Base-by-base conservation (phyloP, 2,329 filamentous ascomycete species). In the Apiospora aurea region DNA sequence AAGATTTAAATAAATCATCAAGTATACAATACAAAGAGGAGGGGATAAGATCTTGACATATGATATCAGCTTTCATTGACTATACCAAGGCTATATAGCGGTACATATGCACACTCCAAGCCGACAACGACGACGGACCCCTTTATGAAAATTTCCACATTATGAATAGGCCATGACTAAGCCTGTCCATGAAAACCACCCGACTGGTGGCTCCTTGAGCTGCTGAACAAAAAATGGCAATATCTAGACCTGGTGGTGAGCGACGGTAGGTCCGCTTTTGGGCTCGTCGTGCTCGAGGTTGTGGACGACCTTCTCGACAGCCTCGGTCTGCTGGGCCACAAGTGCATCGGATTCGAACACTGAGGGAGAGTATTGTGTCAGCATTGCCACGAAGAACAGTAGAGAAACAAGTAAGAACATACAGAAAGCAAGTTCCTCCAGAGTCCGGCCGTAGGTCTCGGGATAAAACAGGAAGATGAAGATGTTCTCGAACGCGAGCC, bases 401-500 rank as follows among this genome's bases (percentile, higher is more conserved):
- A 21, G 41, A 1, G 26, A 4, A 3, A 66, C 18, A 8, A 46
- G 38, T 34, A 8, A 18, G 14, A 7, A 81, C 83, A 76, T 80
- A 84, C 82, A 75, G 76, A 85, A 84, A 1, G 82, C 75, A 66
- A 85, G 77, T 69, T 96, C 94, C 83, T 96, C 93, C 34, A 96
- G 85, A 70, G 93, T 91, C 71, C 95, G 88, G 73, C 94, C 94
- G 73, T 92, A 92, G 0, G 94, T 97, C 83, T 97, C 94, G 13
- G 94, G 94, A 80, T 96, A 97, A 74, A 95, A 87, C 81, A 95
- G 93, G 82, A 91, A 96, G 69, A 96, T 92, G 90, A 82, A 75
- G 38, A 67, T 70, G 53, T 85, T 79, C 75, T 86, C 83, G 47
- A 85, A 82, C 1, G 78, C 77, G 16, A 86, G 79, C 79, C 83